Evolutionary conservation across 1,139 yeast genomes (phyloP), one percentile per base, ranked within the genome.

Genomic region (Schwanniomyces etchellsii): DNA sequence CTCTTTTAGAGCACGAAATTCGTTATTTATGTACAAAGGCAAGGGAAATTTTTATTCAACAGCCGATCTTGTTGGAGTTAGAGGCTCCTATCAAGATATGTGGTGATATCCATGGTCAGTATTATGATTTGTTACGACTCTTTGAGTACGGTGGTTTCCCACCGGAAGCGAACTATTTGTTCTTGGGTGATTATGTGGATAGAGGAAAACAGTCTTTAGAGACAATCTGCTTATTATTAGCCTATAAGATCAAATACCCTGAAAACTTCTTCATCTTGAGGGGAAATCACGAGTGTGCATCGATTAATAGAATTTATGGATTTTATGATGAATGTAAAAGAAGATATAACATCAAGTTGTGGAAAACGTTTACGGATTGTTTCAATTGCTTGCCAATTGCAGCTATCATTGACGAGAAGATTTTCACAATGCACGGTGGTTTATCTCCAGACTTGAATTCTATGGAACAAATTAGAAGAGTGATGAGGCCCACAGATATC

Each of bases 61-160:
- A 91, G 63, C 98, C 98, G 32, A 91, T 91, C 45, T 69, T 91
- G 47, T 70, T 91, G 48, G 97, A 91, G 58, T 75, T 91, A 46
- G 97, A 89, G 60, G 97, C 98, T 16, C 98, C 98, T 34, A 89
- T 91, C 53, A 91, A 91, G 62, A 81, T 81, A 44, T 67, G 81
- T 64, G 97, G 97, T 58, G 98, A 91, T 59, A 88, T 91, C 50
- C 98, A 91, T 59, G 97, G 97, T 36, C 98, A 91, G 63, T 91
- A 89, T 60, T 89, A 89, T 54, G 98, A 91, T 63, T 74, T 91
- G 52, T 74, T 91, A 57, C 82, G 97, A 62, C 75, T 91, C 48
- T 89, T 91, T 53, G 97, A 91, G 65, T 88, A 89, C 54, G 97
- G 97, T 46, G 98, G 97, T 4, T 91, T 89, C 70, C 97, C 97